Evolutionary conservation across 2,329 filamentous ascomycete species (phyloP).

Genomic region (Cyphellophora europaea): DNA sequence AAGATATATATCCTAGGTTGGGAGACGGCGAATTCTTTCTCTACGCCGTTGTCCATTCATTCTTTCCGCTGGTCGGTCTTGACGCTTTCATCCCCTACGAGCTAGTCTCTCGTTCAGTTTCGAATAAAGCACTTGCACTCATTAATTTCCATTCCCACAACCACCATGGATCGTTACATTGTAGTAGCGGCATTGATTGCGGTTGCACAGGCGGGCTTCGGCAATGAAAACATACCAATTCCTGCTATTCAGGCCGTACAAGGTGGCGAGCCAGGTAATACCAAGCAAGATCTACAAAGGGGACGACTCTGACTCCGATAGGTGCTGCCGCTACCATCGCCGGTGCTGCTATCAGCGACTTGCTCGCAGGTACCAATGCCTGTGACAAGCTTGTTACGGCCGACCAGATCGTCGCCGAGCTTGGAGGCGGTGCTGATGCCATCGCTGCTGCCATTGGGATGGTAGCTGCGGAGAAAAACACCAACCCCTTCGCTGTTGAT

Average conservation of each 20-base stretch:
- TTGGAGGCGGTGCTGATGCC: constrained; percentile 51
- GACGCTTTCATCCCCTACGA: constrained; percentile 11
- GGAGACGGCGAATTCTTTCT: no score
- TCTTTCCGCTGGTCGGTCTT: constrained; percentile 17
- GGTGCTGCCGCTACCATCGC: constrained; percentile 52
- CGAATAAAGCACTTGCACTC: constrained; percentile 8
- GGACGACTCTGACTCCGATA: background rate
- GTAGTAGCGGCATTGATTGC: constrained; percentile 8
- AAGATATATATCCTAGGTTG: no score
- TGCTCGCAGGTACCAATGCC: constrained; percentile 56
- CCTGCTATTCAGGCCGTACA: constrained; percentile 15
- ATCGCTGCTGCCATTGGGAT: constrained; percentile 53
- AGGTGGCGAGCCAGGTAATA: constrained; percentile 42
- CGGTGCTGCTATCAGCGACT: constrained; percentile 50
- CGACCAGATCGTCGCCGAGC: constrained; percentile 53
- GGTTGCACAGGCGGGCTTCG: constrained; percentile 13
- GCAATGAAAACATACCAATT: constrained; percentile 15
- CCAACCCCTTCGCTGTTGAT: constrained; percentile 55
- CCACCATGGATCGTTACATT: constrained; percentile 7
- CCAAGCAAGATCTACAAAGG: background rate
- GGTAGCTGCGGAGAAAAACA: constrained; percentile 63
- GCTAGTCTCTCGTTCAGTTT: constrained; percentile 15
- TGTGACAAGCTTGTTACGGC: constrained; percentile 58
- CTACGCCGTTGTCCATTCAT: no score
- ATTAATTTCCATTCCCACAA: constrained; percentile 2